These are phyloP conservation scores for Sporothrix brunneoviolacea DNA, from an alignment of 2,329 filamentous ascomycete genomes.

Conservation along the genomic window DNA sequence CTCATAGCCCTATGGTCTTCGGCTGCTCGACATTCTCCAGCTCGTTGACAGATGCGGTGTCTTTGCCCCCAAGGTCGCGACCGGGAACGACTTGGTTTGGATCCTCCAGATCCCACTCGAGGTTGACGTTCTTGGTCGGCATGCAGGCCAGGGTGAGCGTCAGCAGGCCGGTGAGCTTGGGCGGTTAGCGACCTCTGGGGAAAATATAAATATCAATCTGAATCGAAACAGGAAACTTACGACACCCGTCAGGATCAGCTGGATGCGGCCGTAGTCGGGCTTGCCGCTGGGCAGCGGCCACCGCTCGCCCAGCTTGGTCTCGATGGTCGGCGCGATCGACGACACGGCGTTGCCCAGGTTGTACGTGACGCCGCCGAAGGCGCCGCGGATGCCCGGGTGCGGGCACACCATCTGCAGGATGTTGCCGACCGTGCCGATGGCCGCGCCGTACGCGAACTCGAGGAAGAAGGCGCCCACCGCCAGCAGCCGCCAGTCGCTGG, in stretches of 20 bases:
- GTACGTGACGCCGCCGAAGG: constrained; percentile 64
- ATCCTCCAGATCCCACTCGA: constrained; percentile 4
- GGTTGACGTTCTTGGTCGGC: constrained; percentile 9
- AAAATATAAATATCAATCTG: too few relatives aligned
- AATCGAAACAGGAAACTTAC: too few relatives aligned
- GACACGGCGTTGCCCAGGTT: constrained; percentile 71
- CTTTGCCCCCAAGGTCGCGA: constrained; percentile 1
- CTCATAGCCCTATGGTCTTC: too few relatives aligned
- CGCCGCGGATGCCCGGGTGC: constrained; percentile 62
- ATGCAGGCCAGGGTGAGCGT: constrained; percentile 2
- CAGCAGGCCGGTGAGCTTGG: not conserved
- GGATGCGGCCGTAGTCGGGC: constrained; percentile 6
- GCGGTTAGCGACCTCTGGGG: too few relatives aligned
- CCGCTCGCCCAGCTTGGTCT: constrained; percentile 7
- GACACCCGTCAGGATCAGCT: constrained; percentile 3
- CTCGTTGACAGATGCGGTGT: not conserved
- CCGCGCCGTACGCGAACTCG: constrained; percentile 62
- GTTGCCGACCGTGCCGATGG: constrained; percentile 60
- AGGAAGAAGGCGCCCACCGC: constrained; percentile 80
- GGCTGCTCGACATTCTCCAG: not conserved
- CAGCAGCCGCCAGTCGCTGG: constrained; percentile 51
- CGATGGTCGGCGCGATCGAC: constrained; percentile 43
- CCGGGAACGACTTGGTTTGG: constrained; percentile 3
- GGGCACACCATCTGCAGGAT: constrained; percentile 70
- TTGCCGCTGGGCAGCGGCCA: constrained; percentile 3